These are phyloP conservation scores for Metschnikowia henanensis DNA, from an alignment of 805 yeast species.

Conservation along the genomic window DNA sequence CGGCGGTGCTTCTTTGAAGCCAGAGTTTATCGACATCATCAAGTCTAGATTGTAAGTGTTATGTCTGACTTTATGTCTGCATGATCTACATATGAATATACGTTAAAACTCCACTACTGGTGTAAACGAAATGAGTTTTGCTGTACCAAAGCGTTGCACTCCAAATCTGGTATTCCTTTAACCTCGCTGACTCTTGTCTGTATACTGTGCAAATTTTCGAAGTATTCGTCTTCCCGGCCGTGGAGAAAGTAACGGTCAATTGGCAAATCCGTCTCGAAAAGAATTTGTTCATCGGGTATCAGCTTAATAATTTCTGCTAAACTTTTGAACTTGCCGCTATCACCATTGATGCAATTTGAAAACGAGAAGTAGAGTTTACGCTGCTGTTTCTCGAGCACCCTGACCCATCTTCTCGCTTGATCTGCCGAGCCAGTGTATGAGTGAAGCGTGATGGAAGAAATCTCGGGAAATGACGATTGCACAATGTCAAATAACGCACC, in stretches of 20 bases:
- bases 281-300: slow-evolving; percentile 25
- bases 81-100: slow-evolving; percentile 5
- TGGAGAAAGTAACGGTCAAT: slow-evolving; percentile 25
- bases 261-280: slow-evolving; percentile 38
- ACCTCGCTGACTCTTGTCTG: slow-evolving; percentile 1
- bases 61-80: not conserved
- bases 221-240: slow-evolving; percentile 5
- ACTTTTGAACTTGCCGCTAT: slow-evolving; percentile 25
- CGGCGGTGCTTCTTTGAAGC: slow-evolving; percentile 99
- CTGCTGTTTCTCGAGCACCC: slow-evolving; percentile 25
- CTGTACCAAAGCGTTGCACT: not conserved
- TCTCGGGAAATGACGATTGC: slow-evolving; percentile 17
- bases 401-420: slow-evolving; percentile 52
- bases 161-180: slow-evolving; percentile 3
- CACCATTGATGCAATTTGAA: slow-evolving; percentile 50
- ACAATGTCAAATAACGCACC: slow-evolving; percentile 51
- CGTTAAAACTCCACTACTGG: not conserved
- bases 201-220: slow-evolving; percentile 8
- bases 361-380: slow-evolving; percentile 48
- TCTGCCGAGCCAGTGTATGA: slow-evolving; percentile 85
- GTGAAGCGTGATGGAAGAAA: slow-evolving; percentile 62
- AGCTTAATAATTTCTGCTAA: slow-evolving; percentile 20
- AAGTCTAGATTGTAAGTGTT: slow-evolving; percentile 75
- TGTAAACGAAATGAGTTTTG: slow-evolving; percentile 8
- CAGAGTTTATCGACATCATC: slow-evolving; percentile 95